Evolutionary conservation across 1,284 basidiomycete species (phyloP).

Genomic region (Austroboletus novae-zelandiae): DNA sequence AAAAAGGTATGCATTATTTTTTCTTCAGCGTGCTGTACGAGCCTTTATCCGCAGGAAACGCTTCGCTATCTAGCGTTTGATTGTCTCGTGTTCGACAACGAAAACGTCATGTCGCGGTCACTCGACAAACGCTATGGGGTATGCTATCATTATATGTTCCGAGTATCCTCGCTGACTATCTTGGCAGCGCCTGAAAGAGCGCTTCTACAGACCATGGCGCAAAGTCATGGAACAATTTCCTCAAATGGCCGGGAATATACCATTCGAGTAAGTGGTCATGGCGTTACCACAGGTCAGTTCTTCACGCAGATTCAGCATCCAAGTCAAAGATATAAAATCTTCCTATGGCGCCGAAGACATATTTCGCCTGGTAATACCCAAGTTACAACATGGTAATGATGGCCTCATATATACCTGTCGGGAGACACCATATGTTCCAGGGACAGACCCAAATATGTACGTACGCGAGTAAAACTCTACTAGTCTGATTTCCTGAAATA

Average conservation of each 20-base stretch:
- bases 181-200: conserved; percentile 73
- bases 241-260: conserved; percentile 59
- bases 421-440: conserved; percentile 81
- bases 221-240: conserved; percentile 71
- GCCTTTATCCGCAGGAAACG: conserved; percentile 57
- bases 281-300: conserved; percentile 3
- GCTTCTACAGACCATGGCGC: conserved; percentile 81
- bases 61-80: conserved; percentile 90
- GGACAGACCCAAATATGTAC: conserved; percentile 91
- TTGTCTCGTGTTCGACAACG: conserved; percentile 83
- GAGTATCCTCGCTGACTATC: conserved; percentile 10
- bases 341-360: conserved; percentile 89
- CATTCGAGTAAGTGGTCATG: conserved; percentile 74
- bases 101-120: conserved; percentile 83
- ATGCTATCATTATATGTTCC: conserved; percentile 27
- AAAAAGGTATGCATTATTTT: conserved; percentile 49
- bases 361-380: conserved; percentile 80
- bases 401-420: conserved; percentile 97
- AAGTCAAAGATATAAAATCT: conserved; percentile 86
- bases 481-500: background rate
- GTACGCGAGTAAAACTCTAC: conserved; percentile 54
- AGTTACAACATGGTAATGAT: conserved; percentile 92
- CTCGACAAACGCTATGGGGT: conserved; percentile 92
- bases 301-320: conserved; percentile 52
- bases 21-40: background rate